Conservation (phyloP, 805 yeast species). For the Lachancea meyersii region DNA sequence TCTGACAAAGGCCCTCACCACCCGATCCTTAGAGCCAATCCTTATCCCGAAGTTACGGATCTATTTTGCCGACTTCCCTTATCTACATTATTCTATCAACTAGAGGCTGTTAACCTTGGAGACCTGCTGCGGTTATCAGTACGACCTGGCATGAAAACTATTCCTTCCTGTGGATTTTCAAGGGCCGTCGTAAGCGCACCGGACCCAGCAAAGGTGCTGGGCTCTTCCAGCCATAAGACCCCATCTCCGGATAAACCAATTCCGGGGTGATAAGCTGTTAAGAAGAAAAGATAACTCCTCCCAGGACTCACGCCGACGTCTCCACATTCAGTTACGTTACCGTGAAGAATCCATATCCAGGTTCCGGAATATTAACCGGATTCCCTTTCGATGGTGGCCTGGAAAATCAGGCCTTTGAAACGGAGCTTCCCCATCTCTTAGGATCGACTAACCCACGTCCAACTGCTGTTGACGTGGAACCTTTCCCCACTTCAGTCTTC, state of each 20-base stretch:
- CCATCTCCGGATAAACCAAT: slow-evolving; percentile 39
- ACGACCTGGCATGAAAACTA: slow-evolving; percentile 39
- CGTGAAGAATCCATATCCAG: slow-evolving; percentile 39
- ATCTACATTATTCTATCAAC: slow-evolving; percentile 40
- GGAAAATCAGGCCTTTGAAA: slow-evolving; percentile 34
- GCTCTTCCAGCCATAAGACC: slow-evolving; percentile 39
- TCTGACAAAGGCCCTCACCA: slow-evolving; percentile 35
- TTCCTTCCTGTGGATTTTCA: slow-evolving; percentile 39
- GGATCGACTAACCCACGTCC: slow-evolving; percentile 41
- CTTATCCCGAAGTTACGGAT: slow-evolving; percentile 41
- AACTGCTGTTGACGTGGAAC: slow-evolving; percentile 40
- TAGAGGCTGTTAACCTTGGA: slow-evolving; percentile 43
- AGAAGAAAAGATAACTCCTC: slow-evolving; percentile 40
- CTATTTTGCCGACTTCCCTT: slow-evolving; percentile 41
- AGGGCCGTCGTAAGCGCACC: slow-evolving; percentile 39
- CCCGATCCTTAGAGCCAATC: slow-evolving; percentile 41
- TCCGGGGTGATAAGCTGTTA: slow-evolving; percentile 39
- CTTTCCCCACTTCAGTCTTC: slow-evolving; percentile 41
- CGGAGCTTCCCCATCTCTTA: slow-evolving; percentile 39
- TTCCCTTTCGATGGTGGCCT: slow-evolving; percentile 39
- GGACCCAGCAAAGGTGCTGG: slow-evolving; percentile 35
- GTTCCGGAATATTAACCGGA: slow-evolving; percentile 41
- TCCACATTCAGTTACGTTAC: slow-evolving; percentile 39
- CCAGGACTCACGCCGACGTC: slow-evolving; percentile 40
- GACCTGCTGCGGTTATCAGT: slow-evolving; percentile 43